Base-by-base conservation (phyloP, 2,329 filamentous ascomycete species). In the Arthrobotrys musiformis region DNA sequence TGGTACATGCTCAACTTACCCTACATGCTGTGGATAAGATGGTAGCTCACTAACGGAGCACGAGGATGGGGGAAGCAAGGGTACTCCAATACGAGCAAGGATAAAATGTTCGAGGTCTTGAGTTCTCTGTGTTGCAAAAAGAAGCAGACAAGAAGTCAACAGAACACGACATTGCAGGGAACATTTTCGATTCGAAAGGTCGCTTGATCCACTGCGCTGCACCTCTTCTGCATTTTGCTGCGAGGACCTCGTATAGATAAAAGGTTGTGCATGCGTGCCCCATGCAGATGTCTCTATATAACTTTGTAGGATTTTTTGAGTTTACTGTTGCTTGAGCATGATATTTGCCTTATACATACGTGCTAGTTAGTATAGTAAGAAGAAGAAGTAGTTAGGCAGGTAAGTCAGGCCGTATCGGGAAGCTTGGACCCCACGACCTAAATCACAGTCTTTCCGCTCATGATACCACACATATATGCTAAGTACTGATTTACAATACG, bases 171-270 rank as follows among this genome's bases (percentile, higher is more conserved):
- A 46, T 33, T 17, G 35, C 42, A 64, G 28, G 61, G 61, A 64
- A 37, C 24, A n/a, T 9, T 4, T 37, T 69, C 54, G 66, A 46
- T 56, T 44, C 48, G 60, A 73, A 50, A 50, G 50, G 64, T 70
- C 72, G 64, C 72, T 76, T 69, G 70, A 69, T 70, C 58, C 67
- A 70, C 56, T 63, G 54, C 40, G n/a, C 9, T 62, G 66, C 66
- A 50, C 35, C 35, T 56, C 67, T 26, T 37, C 37, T 60, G 64
- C 17, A 46, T 50, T 70, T 63, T 24, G 35, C 58, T 63, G 67
- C 64, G 44, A 52, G 22, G 46, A 19, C 40, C 69, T 73, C 69
- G 69, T 73, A 73, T 66, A 66, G 33, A 44, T 62, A 64, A 63
- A 70, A 73, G 22, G 22, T 22, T 44, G 30, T 61, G 69, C 69